These are phyloP conservation scores for Coleophoma cylindrospora DNA, from an alignment of 2,329 filamentous ascomycete species.

Conservation along the genomic window DNA sequence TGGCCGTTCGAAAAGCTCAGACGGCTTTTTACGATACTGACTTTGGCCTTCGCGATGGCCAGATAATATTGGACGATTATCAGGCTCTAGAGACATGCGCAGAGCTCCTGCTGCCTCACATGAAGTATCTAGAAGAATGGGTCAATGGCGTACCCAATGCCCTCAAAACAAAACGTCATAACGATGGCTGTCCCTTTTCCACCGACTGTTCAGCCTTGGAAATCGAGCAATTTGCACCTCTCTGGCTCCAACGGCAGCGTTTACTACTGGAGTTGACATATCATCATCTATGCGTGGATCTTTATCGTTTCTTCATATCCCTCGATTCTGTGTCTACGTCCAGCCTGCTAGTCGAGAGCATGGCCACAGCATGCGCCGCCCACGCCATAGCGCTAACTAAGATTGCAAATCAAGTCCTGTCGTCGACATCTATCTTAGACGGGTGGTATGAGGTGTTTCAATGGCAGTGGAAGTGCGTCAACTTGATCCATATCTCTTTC, in stretches of 20 bases:
- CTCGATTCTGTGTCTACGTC: slow-evolving; percentile 20
- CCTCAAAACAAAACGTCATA: slow-evolving; percentile 30
- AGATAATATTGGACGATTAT: slow-evolving; percentile 22
- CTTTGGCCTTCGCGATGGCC: slow-evolving; percentile 6
- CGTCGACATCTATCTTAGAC: slow-evolving; percentile 25
- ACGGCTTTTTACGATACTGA: slow-evolving; percentile 25
- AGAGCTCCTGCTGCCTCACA: slow-evolving; percentile 17
- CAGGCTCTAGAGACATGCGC: slow-evolving; percentile 20
- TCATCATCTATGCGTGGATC: slow-evolving; percentile 31
- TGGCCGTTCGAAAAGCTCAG: slow-evolving; percentile 24
- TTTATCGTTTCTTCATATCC: slow-evolving; percentile 34
- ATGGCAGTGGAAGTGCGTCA: slow-evolving; percentile 30
- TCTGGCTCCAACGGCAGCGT: slow-evolving; percentile 38
- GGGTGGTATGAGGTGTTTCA: slow-evolving; percentile 35
- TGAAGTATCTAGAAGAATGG: slow-evolving; percentile 27
- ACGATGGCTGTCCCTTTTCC: slow-evolving; percentile 29
- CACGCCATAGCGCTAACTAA: slow-evolving; percentile 32
- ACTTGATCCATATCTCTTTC: too few species aligned
- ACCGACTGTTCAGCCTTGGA: slow-evolving; percentile 29
- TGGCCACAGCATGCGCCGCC: slow-evolving; percentile 23
- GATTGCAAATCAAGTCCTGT: slow-evolving; percentile 32
- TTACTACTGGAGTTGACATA: slow-evolving; percentile 38
- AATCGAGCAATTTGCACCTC: slow-evolving; percentile 29
- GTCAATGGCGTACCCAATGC: slow-evolving; percentile 28
- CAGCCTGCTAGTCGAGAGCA: slow-evolving; percentile 18